A percentile compares a stretch with the other conserved stretches of the same genome.
These are phyloP conservation scores for Pichia phayaonensis DNA, from an alignment of 805 yeast genomes.

Conservation along the genomic window DNA sequence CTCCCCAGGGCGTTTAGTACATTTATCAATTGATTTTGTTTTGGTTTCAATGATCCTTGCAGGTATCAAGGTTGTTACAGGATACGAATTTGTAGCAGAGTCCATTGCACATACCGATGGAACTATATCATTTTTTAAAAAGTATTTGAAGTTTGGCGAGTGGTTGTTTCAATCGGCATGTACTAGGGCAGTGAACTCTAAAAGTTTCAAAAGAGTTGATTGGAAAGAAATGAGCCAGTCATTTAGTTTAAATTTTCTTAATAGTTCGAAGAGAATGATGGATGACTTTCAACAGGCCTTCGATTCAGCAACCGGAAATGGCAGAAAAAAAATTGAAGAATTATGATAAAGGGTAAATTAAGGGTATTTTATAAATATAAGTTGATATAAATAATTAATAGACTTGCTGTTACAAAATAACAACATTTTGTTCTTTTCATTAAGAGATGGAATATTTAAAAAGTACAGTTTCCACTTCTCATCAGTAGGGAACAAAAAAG, in stretches of 20 bases:
- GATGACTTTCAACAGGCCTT: slow-evolving; percentile 5
- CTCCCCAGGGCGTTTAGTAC: slow-evolving; percentile 1
- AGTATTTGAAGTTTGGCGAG: slow-evolving; percentile 57
- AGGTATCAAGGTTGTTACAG: slow-evolving; percentile 79
- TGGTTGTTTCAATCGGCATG: slow-evolving; percentile 43
- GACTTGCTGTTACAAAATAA: not conserved
- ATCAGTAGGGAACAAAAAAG: slow-evolving; percentile 8
- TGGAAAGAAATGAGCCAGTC: slow-evolving; percentile 20
- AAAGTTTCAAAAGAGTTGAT: slow-evolving; percentile 37
- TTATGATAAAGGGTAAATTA: not conserved
- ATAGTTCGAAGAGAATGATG: slow-evolving; percentile 4
- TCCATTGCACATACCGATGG: slow-evolving; percentile 39
- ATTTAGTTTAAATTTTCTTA: slow-evolving; percentile 3
- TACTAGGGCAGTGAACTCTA: slow-evolving; percentile 37
- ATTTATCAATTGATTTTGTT: slow-evolving; percentile 51
- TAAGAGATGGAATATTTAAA: slow-evolving; percentile 1
- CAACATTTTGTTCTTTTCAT: slow-evolving; percentile 5
- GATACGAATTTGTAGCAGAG: slow-evolving; percentile 36
- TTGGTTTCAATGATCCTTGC: slow-evolving; percentile 77
- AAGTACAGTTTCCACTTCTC: slow-evolving; percentile 1
- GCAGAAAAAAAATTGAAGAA: not conserved
- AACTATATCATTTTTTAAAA: slow-evolving; percentile 34
- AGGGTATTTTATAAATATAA: not conserved
- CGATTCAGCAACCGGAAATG: not conserved
- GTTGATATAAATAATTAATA: not conserved